phyloP scores from a whole-genome alignment of 129 eudicot species.

The Silybum marianum region DNA sequence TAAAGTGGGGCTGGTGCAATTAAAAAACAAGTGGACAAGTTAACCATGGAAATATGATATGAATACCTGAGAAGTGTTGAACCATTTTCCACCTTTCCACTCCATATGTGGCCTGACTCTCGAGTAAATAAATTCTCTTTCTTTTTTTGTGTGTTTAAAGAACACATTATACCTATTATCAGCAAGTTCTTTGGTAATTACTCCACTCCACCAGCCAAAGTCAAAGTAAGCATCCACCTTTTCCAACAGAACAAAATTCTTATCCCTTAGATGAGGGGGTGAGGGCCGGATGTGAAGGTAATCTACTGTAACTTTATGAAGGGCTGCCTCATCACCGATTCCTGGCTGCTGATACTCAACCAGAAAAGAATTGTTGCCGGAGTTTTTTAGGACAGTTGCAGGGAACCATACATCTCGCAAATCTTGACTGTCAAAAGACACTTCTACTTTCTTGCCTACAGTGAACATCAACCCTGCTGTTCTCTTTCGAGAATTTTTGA shows the following conservation, averaged over 20 bases:
- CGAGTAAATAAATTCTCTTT: slow-evolving; percentile 47
- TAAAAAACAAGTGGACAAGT: slow-evolving; percentile 5
- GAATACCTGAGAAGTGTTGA: slow-evolving; percentile 72
- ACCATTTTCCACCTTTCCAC: slow-evolving; percentile 91
- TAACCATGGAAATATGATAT: slow-evolving; percentile 4
- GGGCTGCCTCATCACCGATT: slow-evolving; percentile 28
- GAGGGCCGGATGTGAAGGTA: slow-evolving; percentile 64
- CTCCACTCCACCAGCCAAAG: slow-evolving; percentile 86
- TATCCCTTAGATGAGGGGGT: slow-evolving; percentile 68
- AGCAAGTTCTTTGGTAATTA: slow-evolving; percentile 67
- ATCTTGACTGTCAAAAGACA: slow-evolving; percentile 52
- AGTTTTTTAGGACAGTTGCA: slow-evolving; percentile 50
- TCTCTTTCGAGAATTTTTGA: slow-evolving; percentile 47
- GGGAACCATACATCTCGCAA: slow-evolving; percentile 74
- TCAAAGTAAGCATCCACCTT: slow-evolving; percentile 77
- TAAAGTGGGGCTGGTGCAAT: neutral
- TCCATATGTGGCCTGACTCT: slow-evolving; percentile 76
- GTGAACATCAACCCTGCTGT: slow-evolving; percentile 65
- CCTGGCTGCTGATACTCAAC: slow-evolving; percentile 52
- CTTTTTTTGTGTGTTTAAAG: slow-evolving; percentile 55
- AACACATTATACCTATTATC: slow-evolving; percentile 69
- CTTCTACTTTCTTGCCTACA: slow-evolving; percentile 73
- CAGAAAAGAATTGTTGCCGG: slow-evolving; percentile 42
- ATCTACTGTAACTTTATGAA: slow-evolving; percentile 50
- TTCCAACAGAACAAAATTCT: slow-evolving; percentile 61